Percentiles rank a stretch among this genome's conserved stretches.
These are phyloP conservation scores for Acacia pycnantha DNA, from an alignment of 331 rosid species.

Conservation along the genomic window DNA sequence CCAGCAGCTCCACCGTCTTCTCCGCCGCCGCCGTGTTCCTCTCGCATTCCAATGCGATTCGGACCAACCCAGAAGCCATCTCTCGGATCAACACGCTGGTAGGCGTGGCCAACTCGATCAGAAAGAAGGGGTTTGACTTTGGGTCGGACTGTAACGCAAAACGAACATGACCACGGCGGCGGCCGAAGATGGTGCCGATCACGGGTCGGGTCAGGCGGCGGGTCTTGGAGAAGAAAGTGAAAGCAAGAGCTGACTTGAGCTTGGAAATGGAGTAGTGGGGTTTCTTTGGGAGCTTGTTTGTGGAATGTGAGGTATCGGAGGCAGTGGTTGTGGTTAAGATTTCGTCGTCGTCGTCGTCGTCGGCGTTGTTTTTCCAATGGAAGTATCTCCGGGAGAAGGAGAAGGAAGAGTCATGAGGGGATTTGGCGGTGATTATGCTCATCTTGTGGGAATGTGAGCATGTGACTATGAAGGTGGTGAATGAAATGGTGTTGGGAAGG, in stretches of 20 bases:
- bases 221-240: constrained; percentile 34
- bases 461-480: background rate
- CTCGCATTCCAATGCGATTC: constrained; percentile 76
- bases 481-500: too few species aligned
- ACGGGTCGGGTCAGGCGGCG: constrained; percentile 31
- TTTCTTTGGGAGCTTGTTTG: constrained; percentile 11
- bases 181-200: constrained; percentile 68
- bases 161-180: constrained; percentile 73
- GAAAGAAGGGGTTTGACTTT: constrained; percentile 49
- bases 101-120: constrained; percentile 71
- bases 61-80: constrained; percentile 88
- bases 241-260: constrained; percentile 54
- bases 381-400: constrained; percentile 83
- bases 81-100: constrained; percentile 73
- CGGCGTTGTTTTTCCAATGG: constrained; percentile 69
- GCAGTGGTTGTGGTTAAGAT: constrained; percentile 30
- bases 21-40: constrained; percentile 22
- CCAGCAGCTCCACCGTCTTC: constrained; percentile 29
- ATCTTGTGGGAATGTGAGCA: constrained; percentile 16
- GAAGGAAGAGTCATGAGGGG: constrained; percentile 74
- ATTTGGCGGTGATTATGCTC: constrained; percentile 69
- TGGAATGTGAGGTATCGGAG: constrained; percentile 46
- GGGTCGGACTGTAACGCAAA: constrained; percentile 72
- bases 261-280: constrained; percentile 28
- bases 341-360: constrained; percentile 30